A percentile compares a stretch with the other conserved stretches of the same genome.
These are phyloP conservation scores for Pseudogymnoascus sp. DNA, from an alignment of 2,329 filamentous ascomycete genomes.

Conservation along the genomic window DNA sequence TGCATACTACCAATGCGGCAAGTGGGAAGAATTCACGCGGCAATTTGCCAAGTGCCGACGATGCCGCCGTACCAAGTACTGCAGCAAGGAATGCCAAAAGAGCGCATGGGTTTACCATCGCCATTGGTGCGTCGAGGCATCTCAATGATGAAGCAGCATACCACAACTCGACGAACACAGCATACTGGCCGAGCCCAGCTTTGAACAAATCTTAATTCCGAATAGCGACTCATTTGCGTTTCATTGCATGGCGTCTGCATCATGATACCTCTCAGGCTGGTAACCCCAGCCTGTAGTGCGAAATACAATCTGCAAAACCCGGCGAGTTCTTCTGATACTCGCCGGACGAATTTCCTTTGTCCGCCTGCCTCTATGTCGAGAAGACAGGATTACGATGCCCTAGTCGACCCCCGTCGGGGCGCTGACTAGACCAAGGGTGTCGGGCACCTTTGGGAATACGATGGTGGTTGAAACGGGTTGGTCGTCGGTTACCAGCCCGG, in stretches of 20 bases:
- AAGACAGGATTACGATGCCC: neutral
- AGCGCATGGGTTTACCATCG: constrained; percentile 97
- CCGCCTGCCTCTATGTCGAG: constrained; percentile 1
- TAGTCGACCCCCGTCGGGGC: neutral
- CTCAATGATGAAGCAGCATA: constrained; percentile 16
- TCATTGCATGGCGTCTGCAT: constrained; percentile 26
- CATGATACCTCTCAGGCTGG: constrained; percentile 32
- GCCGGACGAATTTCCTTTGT: constrained; percentile 6
- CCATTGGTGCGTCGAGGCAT: constrained; percentile 86
- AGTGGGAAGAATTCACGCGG: constrained; percentile 93
- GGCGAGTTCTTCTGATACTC: constrained; percentile 21
- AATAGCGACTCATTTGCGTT: constrained; percentile 6
- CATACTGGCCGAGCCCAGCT: constrained; percentile 4
- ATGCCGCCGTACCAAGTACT: constrained; percentile 95
- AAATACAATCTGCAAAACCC: constrained; percentile 3
- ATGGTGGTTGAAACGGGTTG: neutral
- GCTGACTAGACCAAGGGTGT: neutral
- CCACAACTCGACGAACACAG: neutral
- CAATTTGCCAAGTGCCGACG: constrained; percentile 97
- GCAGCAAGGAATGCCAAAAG: constrained; percentile 99
- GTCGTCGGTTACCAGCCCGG: neutral
- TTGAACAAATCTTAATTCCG: constrained; percentile 6
- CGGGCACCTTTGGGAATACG: neutral
- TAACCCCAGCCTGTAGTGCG: constrained; percentile 23
- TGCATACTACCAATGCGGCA: constrained; percentile 95